A percentile compares a stretch with the other conserved stretches of the same genome.
phyloP scores from a whole-genome alignment of 2,329 filamentous ascomycete species.

The Calonectria crousiana region DNA sequence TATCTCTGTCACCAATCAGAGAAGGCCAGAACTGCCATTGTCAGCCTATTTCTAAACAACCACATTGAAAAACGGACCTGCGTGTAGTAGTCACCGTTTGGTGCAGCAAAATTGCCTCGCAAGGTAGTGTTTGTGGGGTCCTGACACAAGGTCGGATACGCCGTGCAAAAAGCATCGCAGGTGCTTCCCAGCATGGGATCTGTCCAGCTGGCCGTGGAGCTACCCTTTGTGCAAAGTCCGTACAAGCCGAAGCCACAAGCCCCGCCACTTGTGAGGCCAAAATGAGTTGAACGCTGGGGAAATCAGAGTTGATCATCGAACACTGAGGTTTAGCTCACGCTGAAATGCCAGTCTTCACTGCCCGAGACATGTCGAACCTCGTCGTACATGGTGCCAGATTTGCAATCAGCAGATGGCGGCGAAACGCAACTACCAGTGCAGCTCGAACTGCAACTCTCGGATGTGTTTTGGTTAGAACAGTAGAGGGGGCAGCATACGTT shows the following conservation, averaged over 20 bases:
- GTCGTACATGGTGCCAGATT: constrained; percentile 11
- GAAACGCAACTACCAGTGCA: constrained; percentile 16
- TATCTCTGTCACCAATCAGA: constrained; percentile 5
- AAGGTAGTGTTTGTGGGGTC: constrained; percentile 7
- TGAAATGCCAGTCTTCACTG: constrained; percentile 16
- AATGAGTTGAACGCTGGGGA: constrained; percentile 12
- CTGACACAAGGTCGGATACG: constrained; percentile 10
- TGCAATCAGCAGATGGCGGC: constrained; percentile 15
- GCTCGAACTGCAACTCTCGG: constrained; percentile 20
- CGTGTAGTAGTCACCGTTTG: constrained; percentile 19
- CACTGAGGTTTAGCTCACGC: neutral
- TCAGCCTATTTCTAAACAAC: too few relatives aligned
- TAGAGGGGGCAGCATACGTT: constrained; percentile 15
- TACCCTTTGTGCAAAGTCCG: constrained; percentile 19
- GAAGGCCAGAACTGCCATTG: constrained; percentile 5
- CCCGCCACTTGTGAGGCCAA: constrained; percentile 17
- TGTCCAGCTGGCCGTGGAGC: constrained; percentile 13
- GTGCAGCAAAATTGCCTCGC: constrained; percentile 18
- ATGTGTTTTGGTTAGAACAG: constrained; percentile 13
- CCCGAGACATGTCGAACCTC: constrained; percentile 6
- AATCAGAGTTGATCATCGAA: neutral
- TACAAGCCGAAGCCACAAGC: constrained; percentile 16
- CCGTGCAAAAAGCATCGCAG: constrained; percentile 14
- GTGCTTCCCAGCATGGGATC: constrained; percentile 17
- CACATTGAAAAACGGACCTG: neutral